These are phyloP conservation scores for Neurospora pannonica DNA, from an alignment of 495 filamentous ascomycete genomes.

Conservation along the genomic window DNA sequence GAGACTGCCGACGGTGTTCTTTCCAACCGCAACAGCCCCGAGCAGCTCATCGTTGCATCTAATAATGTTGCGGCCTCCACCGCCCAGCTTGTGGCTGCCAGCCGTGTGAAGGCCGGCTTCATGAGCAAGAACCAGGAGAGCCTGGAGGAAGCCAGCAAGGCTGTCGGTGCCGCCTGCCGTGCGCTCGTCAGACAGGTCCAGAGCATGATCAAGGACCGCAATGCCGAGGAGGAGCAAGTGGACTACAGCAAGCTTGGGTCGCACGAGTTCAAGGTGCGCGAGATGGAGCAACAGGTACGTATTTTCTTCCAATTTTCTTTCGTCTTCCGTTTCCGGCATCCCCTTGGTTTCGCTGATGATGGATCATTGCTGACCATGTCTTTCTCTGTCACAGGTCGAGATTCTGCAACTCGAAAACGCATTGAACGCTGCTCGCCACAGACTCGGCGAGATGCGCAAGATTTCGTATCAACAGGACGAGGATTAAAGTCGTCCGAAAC, in stretches of 20 bases:
- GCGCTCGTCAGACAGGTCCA: conserved; percentile 88
- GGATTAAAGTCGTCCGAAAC: neutral
- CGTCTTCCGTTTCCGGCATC: conserved; percentile 4
- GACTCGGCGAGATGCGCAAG: conserved; percentile 97
- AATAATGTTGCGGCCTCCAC: conserved; percentile 95
- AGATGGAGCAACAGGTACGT: conserved; percentile 99
- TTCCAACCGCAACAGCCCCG: conserved; percentile 78
- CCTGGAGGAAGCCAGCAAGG: conserved; percentile 84
- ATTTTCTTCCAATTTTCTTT: conserved; percentile 2
- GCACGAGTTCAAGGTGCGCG: conserved; percentile 94
- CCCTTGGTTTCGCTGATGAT: neutral
- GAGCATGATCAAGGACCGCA: conserved; percentile 78
- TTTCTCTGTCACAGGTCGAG: conserved; percentile 58
- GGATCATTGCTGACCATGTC: conserved; percentile 6
- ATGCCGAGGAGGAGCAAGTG: conserved; percentile 72
- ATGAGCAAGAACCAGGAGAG: conserved; percentile 93
- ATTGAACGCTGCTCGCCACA: conserved; percentile 66
- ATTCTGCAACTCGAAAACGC: conserved; percentile 92
- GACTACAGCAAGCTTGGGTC: conserved; percentile 80
- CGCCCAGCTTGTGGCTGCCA: conserved; percentile 91
- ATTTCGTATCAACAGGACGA: conserved; percentile 87
- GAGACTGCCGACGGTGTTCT: conserved; percentile 97
- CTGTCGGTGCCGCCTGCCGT: conserved; percentile 81
- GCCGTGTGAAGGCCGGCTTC: conserved; percentile 92
- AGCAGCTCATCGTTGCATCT: conserved; percentile 94